A percentile compares a stretch with the other conserved stretches of the same genome.
These are phyloP conservation scores for Leccinellum albellum DNA, from an alignment of 768 basidiomycete species.

Conservation along the genomic window DNA sequence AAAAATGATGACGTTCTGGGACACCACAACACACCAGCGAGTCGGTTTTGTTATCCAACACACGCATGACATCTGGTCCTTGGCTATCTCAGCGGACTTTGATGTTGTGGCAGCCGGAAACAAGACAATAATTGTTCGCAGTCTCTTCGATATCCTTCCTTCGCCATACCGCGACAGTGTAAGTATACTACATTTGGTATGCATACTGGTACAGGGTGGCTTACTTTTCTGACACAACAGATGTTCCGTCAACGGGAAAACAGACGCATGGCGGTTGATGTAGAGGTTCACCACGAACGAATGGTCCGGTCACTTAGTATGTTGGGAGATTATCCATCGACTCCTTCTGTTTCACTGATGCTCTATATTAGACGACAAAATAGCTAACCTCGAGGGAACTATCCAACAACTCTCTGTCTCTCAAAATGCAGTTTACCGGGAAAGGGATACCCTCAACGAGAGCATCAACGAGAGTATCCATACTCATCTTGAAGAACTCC, in stretches of 20 bases:
- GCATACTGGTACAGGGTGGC: neutral
- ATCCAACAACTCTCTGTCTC: neutral
- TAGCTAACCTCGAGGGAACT: neutral
- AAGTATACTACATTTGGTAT: neutral
- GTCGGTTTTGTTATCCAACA: neutral
- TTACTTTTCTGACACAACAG: neutral
- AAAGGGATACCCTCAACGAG: neutral
- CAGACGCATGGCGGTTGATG: neutral
- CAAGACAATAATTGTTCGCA: slow-evolving; percentile 1
- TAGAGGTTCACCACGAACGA: neutral
- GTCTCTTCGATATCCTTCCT: neutral
- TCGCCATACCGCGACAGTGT: slow-evolving; percentile 3
- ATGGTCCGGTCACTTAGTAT: neutral
- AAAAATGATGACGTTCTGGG: neutral
- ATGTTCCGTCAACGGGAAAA: neutral
- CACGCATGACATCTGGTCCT: neutral
- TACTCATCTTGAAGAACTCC: neutral
- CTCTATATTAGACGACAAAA: neutral
- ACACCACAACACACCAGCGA: neutral
- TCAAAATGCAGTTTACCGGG: neutral
- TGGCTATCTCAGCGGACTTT: neutral
- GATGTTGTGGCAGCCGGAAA: neutral
- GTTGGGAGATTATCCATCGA: neutral
- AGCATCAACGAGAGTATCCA: neutral
- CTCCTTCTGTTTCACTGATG: neutral